Evolutionary conservation across 78 protist genomes (phyloP).

Genomic region (Speleostelium caveatum): DNA sequence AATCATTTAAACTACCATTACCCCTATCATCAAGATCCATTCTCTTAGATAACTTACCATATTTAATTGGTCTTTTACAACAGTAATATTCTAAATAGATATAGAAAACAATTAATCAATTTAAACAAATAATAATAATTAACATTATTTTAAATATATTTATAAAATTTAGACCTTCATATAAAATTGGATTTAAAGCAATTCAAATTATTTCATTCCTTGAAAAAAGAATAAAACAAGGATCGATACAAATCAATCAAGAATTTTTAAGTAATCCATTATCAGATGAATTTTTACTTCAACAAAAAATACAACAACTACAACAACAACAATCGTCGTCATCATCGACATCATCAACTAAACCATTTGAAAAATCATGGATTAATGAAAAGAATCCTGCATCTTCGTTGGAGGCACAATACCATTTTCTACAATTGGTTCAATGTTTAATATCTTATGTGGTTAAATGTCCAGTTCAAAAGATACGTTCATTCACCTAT

Average conservation of each 20-base stretch:
- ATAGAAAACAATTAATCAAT: not conserved
- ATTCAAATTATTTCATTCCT: conserved; percentile 67
- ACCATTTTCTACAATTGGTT: conserved; percentile 58
- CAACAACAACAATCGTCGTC: not conserved
- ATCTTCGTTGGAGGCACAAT: not conserved
- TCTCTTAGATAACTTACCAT: conserved; percentile 36
- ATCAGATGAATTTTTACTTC: not conserved
- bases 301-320: not conserved
- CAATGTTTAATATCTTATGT: conserved; percentile 11
- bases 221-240: conserved; percentile 40
- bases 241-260: not conserved
- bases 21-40: conserved; percentile 18
- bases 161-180: not conserved
- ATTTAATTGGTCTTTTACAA: conserved; percentile 48
- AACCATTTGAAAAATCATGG: conserved; percentile 2
- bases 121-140: not conserved
- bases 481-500: conserved; percentile 49
- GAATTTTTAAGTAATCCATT: conserved; percentile 20
- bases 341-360: not conserved
- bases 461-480: conserved; percentile 67
- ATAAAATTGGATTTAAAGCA: conserved; percentile 50
- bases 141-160: not conserved
- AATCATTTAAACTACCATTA: conserved; percentile 30
- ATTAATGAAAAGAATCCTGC: conserved; percentile 23
- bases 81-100: not conserved